Evolutionary conservation across 169 alveolate genomes (phyloP), one percentile per base, ranked within the genome.

Genomic region (Plasmodium gaboni): DNA sequence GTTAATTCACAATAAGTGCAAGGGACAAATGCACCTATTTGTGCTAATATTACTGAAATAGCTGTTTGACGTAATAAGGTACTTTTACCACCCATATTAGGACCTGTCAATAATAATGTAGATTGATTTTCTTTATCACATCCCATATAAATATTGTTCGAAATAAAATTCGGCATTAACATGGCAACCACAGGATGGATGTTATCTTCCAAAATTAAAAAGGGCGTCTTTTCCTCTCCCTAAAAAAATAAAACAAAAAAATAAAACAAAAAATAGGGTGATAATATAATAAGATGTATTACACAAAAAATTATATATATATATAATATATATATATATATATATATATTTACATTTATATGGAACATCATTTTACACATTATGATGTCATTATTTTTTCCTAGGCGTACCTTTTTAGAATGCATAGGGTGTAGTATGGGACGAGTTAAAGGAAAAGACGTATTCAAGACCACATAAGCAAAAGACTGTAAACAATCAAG

Each of bases 61-160:
- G 99, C 98, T 5, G 98, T 96, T 95, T 98, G 99, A 55, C 99
- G 92, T 64, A 98, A 95, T 15, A 98, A 89, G 0, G 99, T 99
- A 42, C 99, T 96, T 94, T 99, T 99, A 38, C 99, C 99, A 22
- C 99, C 99, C 99, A 99, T 99, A 92, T 99, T 99, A 28, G 99
- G 99, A 0, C 99, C 99, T 9, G 99, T 98, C 55, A 99, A 95
- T 64, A 99, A 96, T 48, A 97, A 55, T 6, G 92, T 68, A 0
- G 73, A 32, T 60, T 65, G 61, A 44, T 57, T 72, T 55, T 78
- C 93, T 38, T 85, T 87, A 28, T 74, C 69, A 46, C 92, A 80
- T 24, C 87, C 83, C 72, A 96, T 83, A 44, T 59, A 65, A 17
- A 95, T 69, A 69, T 94, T 96, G 88, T 96, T 97, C 17, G 98